Evolutionary conservation across 2,329 filamentous ascomycete genomes (phyloP), one percentile per base, ranked within the genome.

Genomic region (Achaetomium macrosporum): DNA sequence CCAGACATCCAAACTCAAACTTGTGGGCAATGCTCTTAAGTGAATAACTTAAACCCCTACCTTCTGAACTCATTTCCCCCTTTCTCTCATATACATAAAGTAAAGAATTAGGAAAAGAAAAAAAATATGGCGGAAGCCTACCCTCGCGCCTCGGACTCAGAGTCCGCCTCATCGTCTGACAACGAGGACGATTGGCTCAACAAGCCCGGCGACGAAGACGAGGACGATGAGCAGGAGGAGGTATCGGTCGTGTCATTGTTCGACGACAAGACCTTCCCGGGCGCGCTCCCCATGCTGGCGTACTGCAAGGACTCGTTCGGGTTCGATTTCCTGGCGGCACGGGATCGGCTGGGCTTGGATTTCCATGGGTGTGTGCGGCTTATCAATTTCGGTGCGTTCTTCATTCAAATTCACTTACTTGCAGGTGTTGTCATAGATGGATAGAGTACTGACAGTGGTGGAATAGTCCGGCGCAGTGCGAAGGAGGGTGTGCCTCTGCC

Each of bases 321-420:
- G 29, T 87, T 91, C 62, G 85, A 90, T 67, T 80, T 91, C 54
- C 65, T 83, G 49, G 77, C 74, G 49, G 72, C 81, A 33, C 74
- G 82, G 53, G 78, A 81, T 53, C 71, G 69, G 19, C 68, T 82
- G 65, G 76, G 72, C 19, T 74, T 90, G 42, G 87, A 91, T 63
- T 90, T 90, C 61, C 77, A 89, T 55, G 86, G 82, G 29, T 81
- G 77, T 54, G 81, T 91, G 62, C 90, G 84, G 68, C 73, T 91
- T 33, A 82, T 90, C 66, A 91, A 91, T 66, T 90, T 82, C 62
- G 69, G 75, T 78, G 55, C 54, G 66, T 63, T 19, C 47, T 1
- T 8, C 10, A 29, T 44, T 13, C 13, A 11, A 8, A n/a, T 11
- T 9, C 17, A 11, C 5, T 12, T 29, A 3, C n/a, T n/a, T 48